Conservation (phyloP, 805 yeast genomes). For the Candida lessepsii region DNA sequence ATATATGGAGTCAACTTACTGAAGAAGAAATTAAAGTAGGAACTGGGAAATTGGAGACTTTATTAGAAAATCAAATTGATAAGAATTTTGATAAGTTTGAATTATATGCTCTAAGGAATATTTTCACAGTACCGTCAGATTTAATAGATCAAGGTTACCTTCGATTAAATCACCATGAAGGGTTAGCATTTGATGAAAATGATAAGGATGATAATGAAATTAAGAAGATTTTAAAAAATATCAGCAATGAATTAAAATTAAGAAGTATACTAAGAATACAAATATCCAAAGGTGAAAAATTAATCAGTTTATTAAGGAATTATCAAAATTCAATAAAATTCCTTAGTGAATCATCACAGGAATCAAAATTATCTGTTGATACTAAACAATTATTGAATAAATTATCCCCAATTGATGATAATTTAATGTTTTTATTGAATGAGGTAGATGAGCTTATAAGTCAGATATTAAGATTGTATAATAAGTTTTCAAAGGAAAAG, state of each 20-base stretch:
- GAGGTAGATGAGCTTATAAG: constrained; percentile 41
- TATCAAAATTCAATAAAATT: constrained; percentile 31
- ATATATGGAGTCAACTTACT: constrained; percentile 18
- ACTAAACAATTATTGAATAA: constrained; percentile 28
- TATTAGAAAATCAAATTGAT: constrained; percentile 74
- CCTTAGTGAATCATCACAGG: constrained; percentile 18
- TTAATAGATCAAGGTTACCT: constrained; percentile 66
- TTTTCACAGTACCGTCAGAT: constrained; percentile 66
- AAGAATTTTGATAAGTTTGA: constrained; percentile 84
- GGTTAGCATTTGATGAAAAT: constrained; percentile 30
- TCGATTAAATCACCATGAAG: constrained; percentile 65
- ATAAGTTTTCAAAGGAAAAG: constrained; percentile 25
- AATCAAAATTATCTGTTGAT: constrained; percentile 16
- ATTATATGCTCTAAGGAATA: constrained; percentile 73
- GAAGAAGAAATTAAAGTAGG: constrained; percentile 69
- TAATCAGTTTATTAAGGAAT: constrained; percentile 30
- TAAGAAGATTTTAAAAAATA: constrained; percentile 32
- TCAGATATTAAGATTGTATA: constrained; percentile 26
- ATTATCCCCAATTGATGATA: constrained; percentile 48
- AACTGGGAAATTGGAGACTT: constrained; percentile 73
- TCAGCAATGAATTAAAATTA: constrained; percentile 44
- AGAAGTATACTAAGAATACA: constrained; percentile 42
- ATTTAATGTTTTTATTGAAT: constrained; percentile 42
- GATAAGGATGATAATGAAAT: constrained; percentile 27
- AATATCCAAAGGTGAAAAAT: constrained; percentile 34